Evolutionary conservation across 331 rosid genomes (phyloP).

Genomic region (Malus hybrid): DNA sequence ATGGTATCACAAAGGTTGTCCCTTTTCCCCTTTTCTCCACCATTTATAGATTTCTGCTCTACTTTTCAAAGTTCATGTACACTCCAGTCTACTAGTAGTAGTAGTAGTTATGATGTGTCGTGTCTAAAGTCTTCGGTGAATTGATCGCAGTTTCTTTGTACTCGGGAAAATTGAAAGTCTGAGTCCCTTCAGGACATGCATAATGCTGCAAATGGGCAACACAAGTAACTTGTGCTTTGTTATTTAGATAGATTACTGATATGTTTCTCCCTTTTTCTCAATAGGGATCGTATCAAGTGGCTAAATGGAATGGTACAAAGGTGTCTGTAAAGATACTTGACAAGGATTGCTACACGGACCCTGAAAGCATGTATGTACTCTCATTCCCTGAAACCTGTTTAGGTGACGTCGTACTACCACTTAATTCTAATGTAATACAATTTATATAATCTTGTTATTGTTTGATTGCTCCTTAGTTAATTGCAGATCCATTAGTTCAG

Average conservation of each 20-base stretch:
- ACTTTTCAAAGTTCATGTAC: neutral
- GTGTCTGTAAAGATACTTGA: constrained; percentile 91
- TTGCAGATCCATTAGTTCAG: neutral
- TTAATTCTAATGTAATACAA: neutral
- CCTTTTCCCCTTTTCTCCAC: neutral
- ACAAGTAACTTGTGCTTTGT: neutral
- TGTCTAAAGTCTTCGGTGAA: neutral
- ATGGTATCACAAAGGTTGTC: constrained; percentile 69
- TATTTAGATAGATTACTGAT: neutral
- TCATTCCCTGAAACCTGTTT: neutral
- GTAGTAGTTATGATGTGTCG: neutral
- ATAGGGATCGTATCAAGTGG: constrained; percentile 94
- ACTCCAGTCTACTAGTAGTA: neutral
- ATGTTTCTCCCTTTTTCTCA: constrained; percentile 13
- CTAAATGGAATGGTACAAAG: constrained; percentile 99
- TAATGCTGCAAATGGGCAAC: neutral
- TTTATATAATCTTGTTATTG: neutral
- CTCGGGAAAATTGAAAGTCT: neutral
- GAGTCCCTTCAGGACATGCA: neutral
- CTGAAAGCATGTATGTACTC: constrained; percentile 70
- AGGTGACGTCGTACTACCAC: neutral
- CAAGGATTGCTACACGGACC: constrained; percentile 74
- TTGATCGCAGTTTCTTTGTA: neutral
- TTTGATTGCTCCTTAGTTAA: neutral
- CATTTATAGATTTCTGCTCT: neutral